phyloP scores from a whole-genome alignment of 75 land plant genomes.

The Cunninghamia lanceolata region DNA sequence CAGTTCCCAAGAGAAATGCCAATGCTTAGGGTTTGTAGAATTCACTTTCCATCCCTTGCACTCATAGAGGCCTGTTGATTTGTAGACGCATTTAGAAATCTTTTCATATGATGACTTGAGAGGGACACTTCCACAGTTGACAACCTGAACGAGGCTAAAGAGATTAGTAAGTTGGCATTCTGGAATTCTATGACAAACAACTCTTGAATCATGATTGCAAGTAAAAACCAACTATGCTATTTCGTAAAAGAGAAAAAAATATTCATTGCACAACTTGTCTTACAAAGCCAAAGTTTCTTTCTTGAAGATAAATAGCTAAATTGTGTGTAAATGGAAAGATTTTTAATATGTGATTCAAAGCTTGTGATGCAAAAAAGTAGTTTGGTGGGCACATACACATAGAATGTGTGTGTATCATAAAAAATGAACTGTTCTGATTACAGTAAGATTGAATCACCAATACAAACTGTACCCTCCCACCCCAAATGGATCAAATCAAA shows the following conservation, averaged over 20 bases:
- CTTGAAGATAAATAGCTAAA: not conserved
- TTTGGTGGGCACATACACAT: no score
- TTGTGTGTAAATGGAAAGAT: not conserved
- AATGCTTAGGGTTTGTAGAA: constrained; percentile 67
- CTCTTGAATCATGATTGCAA: no score
- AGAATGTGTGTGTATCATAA: no score
- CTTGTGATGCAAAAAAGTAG: not conserved
- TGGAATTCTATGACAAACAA: not conserved
- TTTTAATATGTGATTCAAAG: no score
- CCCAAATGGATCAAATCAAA: not conserved
- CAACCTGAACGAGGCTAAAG: constrained; percentile 47
- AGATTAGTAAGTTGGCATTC: not conserved
- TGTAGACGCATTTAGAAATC: constrained; percentile 80
- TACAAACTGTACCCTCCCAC: not conserved
- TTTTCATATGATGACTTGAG: constrained; percentile 78
- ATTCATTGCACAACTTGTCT: no score
- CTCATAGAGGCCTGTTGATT: constrained; percentile 79
- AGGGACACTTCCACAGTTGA: constrained; percentile 92
- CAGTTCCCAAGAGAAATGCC: no score
- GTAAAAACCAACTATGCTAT: no score
- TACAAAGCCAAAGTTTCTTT: not conserved
- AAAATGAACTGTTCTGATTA: no score
- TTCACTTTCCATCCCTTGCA: constrained; percentile 67
- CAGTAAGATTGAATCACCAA: not conserved
- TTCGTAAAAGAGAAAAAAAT: no score